Conservation (phyloP, 2,329 filamentous ascomycete species). For the Monosporascus sp. region DNA sequence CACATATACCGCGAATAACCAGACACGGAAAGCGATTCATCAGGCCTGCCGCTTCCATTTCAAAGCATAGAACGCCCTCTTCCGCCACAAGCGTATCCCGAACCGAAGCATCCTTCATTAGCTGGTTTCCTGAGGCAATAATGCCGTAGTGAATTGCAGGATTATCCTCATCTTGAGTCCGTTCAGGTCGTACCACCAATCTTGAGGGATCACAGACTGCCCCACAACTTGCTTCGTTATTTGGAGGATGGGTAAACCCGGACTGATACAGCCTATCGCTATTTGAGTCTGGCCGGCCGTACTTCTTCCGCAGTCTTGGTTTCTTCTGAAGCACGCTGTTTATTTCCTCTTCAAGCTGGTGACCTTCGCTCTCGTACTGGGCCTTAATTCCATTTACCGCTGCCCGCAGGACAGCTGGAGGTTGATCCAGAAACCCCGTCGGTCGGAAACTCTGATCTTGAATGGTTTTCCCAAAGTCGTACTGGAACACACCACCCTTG, state of each 20-base stretch:
- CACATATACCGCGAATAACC: no score
- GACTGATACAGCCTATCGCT: no score
- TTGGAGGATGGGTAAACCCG: no score
- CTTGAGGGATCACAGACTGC: slow-evolving; percentile 10
- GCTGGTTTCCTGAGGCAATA: slow-evolving; percentile 18
- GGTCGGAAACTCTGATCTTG: slow-evolving; percentile 7
- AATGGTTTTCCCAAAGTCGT: slow-evolving; percentile 15
- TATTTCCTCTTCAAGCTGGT: slow-evolving; percentile 13
- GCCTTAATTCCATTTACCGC: slow-evolving; percentile 11
- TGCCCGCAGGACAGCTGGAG: slow-evolving; percentile 10
- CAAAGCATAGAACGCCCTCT: slow-evolving; percentile 12
- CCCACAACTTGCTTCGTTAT: background rate
- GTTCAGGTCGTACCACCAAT: background rate
- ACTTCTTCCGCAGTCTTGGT: no score
- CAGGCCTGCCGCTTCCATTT: no score
- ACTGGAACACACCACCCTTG: slow-evolving; percentile 17
- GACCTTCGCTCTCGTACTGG: slow-evolving; percentile 4
- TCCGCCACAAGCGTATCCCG: slow-evolving; percentile 10
- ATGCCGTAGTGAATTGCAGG: slow-evolving; percentile 19
- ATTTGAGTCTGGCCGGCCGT: no score
- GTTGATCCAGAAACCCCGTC: slow-evolving; percentile 13
- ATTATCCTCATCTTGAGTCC: slow-evolving; percentile 1
- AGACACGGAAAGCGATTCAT: no score
- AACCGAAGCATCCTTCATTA: slow-evolving; percentile 15
- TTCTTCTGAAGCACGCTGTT: background rate